Conservation (phyloP, 2,329 filamentous ascomycete genomes). For the Exutisphaerella laricina region DNA sequence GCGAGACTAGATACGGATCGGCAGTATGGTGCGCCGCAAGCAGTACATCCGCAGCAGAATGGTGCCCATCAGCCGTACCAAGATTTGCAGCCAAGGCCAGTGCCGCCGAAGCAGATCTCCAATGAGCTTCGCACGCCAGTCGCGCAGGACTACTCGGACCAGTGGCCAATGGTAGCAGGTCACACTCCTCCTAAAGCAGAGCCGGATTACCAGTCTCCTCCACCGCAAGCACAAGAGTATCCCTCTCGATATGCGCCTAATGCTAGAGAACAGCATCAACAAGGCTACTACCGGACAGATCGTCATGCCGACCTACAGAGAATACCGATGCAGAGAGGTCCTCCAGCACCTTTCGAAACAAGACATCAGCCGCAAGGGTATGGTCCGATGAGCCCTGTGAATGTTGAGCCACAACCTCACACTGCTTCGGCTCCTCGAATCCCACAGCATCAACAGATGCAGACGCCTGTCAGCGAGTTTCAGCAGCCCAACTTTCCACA, state of each 20-base stretch:
- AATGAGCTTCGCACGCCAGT: conserved; percentile 3
- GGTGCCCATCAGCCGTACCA: conserved; percentile 5
- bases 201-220: conserved; percentile 8
- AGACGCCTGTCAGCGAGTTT: conserved; percentile 13
- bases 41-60: conserved; percentile 8
- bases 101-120: not conserved
- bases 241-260: conserved; percentile 3
- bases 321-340: conserved; percentile 9
- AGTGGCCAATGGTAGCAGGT: conserved; percentile 21
- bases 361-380: conserved; percentile 13
- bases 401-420: conserved; percentile 16
- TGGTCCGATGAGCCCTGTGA: conserved; percentile 18
- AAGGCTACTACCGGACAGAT: conserved; percentile 10
- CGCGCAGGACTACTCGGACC: conserved; percentile 20
- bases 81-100: not conserved
- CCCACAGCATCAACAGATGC: conserved; percentile 8
- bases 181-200: conserved; percentile 13
- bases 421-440: conserved; percentile 15
- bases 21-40: conserved; percentile 7
- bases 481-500: conserved; percentile 7
- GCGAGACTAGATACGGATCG: conserved; percentile 12
- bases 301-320: conserved; percentile 1
- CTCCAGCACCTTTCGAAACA: conserved; percentile 14
- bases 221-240: conserved; percentile 10
- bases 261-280: conserved; percentile 10